Conservation (phyloP, 345 rosid species). For the Carallia pectinifolia region DNA sequence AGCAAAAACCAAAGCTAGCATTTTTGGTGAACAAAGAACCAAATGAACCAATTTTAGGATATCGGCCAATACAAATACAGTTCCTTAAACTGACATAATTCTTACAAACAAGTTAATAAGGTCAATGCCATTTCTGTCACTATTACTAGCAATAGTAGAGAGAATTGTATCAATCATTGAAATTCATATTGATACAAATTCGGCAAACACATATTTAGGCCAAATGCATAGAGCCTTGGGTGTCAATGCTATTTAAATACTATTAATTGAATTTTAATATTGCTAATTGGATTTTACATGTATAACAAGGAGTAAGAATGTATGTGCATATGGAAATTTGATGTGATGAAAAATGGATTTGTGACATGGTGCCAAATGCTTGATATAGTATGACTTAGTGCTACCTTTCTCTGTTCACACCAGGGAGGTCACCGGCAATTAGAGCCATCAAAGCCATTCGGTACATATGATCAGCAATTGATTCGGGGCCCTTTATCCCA, state of each 20-base stretch:
- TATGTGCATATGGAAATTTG: no score
- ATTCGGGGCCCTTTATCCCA: slow-evolving; percentile 33
- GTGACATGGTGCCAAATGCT: background rate
- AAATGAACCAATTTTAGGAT: background rate
- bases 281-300: background rate
- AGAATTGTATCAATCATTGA: no score
- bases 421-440: slow-evolving; percentile 24
- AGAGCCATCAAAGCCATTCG: slow-evolving; percentile 33
- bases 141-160: no score
- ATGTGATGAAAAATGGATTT: no score
- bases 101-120: background rate
- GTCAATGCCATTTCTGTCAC: no score
- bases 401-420: slow-evolving; percentile 32
- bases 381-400: background rate
- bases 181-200: no score
- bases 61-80: background rate
- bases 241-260: background rate
- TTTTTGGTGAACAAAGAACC: no score
- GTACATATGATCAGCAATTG: slow-evolving; percentile 39
- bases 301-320: background rate
- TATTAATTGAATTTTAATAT: no score
- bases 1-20: background rate
- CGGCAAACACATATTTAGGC: background rate
- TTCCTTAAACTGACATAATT: background rate
- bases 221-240: background rate